These are phyloP conservation scores for Podila verticillata DNA, from an alignment of 192 early-diverging fungal species.

Conservation along the genomic window DNA sequence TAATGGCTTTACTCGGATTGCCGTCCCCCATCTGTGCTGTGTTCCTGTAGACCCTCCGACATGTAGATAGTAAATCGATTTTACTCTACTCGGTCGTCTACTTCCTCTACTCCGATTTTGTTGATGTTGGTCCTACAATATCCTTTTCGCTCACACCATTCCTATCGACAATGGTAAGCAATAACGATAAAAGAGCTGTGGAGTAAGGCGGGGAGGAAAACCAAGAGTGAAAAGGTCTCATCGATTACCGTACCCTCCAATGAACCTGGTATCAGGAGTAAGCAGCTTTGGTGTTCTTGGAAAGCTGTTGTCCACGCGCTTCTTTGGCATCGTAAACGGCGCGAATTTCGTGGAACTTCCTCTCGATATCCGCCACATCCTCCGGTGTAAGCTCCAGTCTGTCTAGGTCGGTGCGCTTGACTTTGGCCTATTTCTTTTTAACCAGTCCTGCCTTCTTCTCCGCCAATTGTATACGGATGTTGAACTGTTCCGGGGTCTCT, in stretches of 20 bases:
- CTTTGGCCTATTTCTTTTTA: background rate
- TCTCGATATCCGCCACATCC: background rate
- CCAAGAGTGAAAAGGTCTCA: background rate
- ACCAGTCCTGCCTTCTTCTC: slow-evolving; percentile 7
- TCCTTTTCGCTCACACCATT: background rate
- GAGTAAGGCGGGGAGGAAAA: background rate
- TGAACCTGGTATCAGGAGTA: background rate
- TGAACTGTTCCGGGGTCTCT: slow-evolving; percentile 1
- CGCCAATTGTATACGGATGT: background rate
- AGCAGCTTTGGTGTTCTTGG: background rate
- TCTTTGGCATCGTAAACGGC: background rate
- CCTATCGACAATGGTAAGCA: background rate
- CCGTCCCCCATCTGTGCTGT: slow-evolving; percentile 1
- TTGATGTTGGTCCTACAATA: background rate
- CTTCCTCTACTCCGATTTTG: background rate
- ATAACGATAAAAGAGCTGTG: background rate
- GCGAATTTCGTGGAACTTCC: background rate
- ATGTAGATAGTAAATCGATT: background rate
- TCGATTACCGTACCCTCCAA: background rate
- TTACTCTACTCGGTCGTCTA: background rate
- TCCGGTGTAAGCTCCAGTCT: background rate
- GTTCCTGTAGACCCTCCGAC: background rate
- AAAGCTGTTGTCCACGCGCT: background rate
- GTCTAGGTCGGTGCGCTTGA: background rate
- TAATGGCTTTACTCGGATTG: background rate